Percentiles rank a stretch among this genome's conserved stretches.
phyloP scores from a whole-genome alignment of 2,329 filamentous ascomycete species.

The Orbilia ellipsospora region DNA sequence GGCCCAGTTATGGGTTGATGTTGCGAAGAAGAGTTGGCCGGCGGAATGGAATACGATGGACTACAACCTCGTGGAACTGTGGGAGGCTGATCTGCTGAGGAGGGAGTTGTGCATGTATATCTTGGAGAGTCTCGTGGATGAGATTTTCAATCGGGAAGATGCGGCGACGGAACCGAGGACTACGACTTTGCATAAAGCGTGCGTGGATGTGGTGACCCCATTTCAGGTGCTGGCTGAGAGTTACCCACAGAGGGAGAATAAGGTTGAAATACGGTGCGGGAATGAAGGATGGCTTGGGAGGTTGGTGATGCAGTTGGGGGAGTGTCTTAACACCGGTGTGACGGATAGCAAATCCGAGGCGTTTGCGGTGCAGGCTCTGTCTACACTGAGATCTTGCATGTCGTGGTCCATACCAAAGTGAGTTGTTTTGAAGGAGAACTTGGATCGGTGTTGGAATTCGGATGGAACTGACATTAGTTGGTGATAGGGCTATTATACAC shows the following conservation, averaged over 20 bases:
- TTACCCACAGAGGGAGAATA: constrained; percentile 77
- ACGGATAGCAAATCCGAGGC: constrained; percentile 73
- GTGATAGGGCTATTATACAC: constrained; percentile 72
- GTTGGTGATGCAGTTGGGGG: constrained; percentile 77
- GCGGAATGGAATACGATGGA: constrained; percentile 97
- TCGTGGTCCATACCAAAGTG: constrained; percentile 84
- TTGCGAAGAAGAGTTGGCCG: constrained; percentile 94
- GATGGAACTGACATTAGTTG: constrained; percentile 10
- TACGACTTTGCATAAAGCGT: constrained; percentile 83
- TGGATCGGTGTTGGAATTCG: neutral
- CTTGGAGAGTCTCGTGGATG: constrained; percentile 90
- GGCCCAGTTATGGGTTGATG: constrained; percentile 91
- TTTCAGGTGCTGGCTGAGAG: constrained; percentile 77
- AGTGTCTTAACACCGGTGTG: constrained; percentile 75
- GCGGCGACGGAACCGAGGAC: constrained; percentile 84
- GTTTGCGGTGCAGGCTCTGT: constrained; percentile 80
- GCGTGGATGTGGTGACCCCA: constrained; percentile 94
- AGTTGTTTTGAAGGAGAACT: constrained; percentile 3
- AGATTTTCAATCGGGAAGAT: constrained; percentile 92
- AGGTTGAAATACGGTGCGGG: constrained; percentile 77
- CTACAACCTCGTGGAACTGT: constrained; percentile 79
- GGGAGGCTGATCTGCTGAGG: constrained; percentile 72
- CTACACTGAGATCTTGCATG: constrained; percentile 80
- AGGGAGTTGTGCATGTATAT: constrained; percentile 90
- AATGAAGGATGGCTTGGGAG: constrained; percentile 88